A percentile compares a stretch with the other conserved stretches of the same genome.
phyloP scores from a whole-genome alignment of 2,329 filamentous ascomycete genomes.

The Pseudogymnoascus sp. region DNA sequence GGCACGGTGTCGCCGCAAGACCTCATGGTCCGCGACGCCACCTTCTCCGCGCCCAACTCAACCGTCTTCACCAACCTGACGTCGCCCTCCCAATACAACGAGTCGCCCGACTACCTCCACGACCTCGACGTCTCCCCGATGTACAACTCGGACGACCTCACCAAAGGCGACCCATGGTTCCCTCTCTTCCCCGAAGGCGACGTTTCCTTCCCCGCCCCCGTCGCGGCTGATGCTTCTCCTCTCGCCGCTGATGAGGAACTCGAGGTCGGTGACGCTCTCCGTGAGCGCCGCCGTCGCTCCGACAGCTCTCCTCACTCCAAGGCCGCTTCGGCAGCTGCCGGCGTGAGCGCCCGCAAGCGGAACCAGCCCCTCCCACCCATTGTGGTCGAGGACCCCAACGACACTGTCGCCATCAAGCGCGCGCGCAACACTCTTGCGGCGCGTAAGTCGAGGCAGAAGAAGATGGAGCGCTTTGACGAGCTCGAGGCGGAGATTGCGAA shows the following conservation, averaged over 20 bases:
- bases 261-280: conserved; percentile 37
- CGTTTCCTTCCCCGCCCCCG: conserved; percentile 17
- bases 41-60: conserved; percentile 72
- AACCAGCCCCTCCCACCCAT: conserved; percentile 76
- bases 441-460: conserved; percentile 83
- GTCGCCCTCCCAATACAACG: conserved; percentile 70
- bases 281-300: conserved; percentile 33
- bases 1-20: conserved; percentile 81
- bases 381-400: conserved; percentile 61
- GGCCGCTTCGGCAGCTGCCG: conserved; percentile 60
- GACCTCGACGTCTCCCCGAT: conserved; percentile 71
- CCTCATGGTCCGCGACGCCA: conserved; percentile 59
- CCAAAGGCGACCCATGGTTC: conserved; percentile 54
- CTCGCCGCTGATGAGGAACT: conserved; percentile 34
- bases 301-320: conserved; percentile 36
- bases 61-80: conserved; percentile 75
- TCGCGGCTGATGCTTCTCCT: conserved; percentile 14
- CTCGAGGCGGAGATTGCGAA: conserved; percentile 66
- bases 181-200: conserved; percentile 57
- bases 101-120: conserved; percentile 64
- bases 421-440: conserved; percentile 89
- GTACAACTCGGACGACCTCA: conserved; percentile 44
- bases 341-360: conserved; percentile 64
- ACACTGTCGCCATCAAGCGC: conserved; percentile 80
- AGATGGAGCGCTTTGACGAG: conserved; percentile 65